A percentile compares a stretch with the other conserved stretches of the same genome.
Evolutionary conservation across 2,329 filamentous ascomycete species (phyloP).

Genomic region (Paraconiothyrium brasiliense): DNA sequence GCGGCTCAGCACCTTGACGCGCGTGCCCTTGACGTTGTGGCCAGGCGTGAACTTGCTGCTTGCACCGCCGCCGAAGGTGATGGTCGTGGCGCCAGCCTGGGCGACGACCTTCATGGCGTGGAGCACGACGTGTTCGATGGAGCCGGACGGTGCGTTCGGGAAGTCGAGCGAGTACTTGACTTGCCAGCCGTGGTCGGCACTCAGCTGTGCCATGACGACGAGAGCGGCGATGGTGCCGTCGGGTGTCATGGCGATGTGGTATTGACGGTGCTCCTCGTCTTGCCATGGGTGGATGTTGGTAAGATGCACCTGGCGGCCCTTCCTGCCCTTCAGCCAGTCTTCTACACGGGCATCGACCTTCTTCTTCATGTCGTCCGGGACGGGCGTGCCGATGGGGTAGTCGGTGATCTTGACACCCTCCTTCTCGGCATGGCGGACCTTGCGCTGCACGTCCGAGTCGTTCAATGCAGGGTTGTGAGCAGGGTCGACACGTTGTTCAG

Average conservation of each 20-base stretch:
- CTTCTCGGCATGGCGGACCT: slow-evolving; percentile 81
- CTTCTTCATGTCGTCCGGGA: slow-evolving; percentile 72
- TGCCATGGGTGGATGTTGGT: slow-evolving; percentile 92
- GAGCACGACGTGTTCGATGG: slow-evolving; percentile 84
- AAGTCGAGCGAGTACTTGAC: slow-evolving; percentile 97
- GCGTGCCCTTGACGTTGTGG: slow-evolving; percentile 80
- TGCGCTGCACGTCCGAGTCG: slow-evolving; percentile 73
- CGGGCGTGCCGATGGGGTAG: slow-evolving; percentile 69
- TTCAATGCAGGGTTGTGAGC: slow-evolving; percentile 72
- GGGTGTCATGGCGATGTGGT: slow-evolving; percentile 80
- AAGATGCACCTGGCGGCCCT: slow-evolving; percentile 87
- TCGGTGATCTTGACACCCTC: slow-evolving; percentile 85
- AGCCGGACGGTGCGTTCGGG: slow-evolving; percentile 83
- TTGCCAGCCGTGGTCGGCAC: slow-evolving; percentile 86
- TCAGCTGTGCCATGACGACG: slow-evolving; percentile 83
- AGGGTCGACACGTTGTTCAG: slow-evolving; percentile 87
- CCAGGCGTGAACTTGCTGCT: slow-evolving; percentile 78
- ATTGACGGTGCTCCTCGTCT: slow-evolving; percentile 82
- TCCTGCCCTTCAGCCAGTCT: slow-evolving; percentile 82
- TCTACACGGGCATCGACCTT: slow-evolving; percentile 77
- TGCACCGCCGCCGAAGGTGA: slow-evolving; percentile 90
- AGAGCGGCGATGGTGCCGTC: slow-evolving; percentile 78
- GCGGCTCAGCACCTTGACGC: slow-evolving; percentile 81
- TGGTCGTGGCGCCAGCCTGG: slow-evolving; percentile 67
- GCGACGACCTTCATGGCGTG: slow-evolving; percentile 72